A percentile compares a stretch with the other conserved stretches of the same genome.
Evolutionary conservation across 176 grass and related monocot species (phyloP).

Genomic region (Lolium perenne): DNA sequence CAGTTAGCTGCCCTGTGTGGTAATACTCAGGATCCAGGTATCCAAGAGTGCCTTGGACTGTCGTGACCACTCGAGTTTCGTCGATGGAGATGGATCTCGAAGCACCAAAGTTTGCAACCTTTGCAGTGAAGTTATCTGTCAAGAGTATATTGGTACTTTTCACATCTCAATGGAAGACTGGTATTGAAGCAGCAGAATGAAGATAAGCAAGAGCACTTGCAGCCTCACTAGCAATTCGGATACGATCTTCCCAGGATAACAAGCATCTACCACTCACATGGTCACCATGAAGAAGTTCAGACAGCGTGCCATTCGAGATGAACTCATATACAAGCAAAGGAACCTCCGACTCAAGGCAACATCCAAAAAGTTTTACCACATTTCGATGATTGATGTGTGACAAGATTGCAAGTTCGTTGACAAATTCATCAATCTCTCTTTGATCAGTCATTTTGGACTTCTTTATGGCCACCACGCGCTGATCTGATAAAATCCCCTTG

Average conservation of each 20-base stretch:
- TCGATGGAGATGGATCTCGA: conserved; percentile 12
- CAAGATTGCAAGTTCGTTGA: conserved; percentile 8
- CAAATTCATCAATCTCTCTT: conserved; percentile 20
- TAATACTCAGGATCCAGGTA: background rate
- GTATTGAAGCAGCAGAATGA: conserved; percentile 8
- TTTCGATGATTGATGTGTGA: background rate
- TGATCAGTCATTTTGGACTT: conserved; percentile 42
- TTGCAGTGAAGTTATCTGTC: background rate
- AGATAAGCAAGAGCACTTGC: background rate
- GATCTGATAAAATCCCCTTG: too few relatives aligned
- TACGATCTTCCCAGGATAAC: background rate
- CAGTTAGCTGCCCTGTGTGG: background rate
- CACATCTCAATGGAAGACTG: conserved; percentile 4
- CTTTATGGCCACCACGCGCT: conserved; percentile 33
- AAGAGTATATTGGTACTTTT: conserved; percentile 10
- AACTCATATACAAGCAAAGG: background rate
- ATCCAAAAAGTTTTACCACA: too few relatives aligned
- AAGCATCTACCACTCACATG: background rate
- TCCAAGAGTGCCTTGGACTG: background rate
- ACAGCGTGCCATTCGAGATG: background rate
- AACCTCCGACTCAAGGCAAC: too few relatives aligned
- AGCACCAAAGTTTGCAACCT: conserved; percentile 19
- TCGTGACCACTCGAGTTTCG: background rate
- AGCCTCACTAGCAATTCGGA: background rate
- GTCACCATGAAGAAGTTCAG: conserved; percentile 14